Evolutionary conservation across 306 rosid species (phyloP).

Genomic region (Senna siamea): DNA sequence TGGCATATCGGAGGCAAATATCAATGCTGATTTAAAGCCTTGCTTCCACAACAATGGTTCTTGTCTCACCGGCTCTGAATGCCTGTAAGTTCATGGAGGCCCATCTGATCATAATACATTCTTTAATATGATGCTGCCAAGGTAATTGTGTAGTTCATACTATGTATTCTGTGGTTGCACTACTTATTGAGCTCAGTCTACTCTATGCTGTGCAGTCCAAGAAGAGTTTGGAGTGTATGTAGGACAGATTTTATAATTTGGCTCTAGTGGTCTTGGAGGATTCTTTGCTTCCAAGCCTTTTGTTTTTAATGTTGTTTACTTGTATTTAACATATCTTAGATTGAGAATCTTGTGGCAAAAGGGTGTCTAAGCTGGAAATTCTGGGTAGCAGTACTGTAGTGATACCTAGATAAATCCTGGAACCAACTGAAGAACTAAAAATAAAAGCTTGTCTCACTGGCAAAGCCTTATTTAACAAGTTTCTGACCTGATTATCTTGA

Average conservation of each 20-base stretch:
- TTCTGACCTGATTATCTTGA: too few species aligned
- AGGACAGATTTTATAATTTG: slow-evolving; percentile 21
- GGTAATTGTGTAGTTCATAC: slow-evolving; percentile 11
- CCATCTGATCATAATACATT: slow-evolving; percentile 14
- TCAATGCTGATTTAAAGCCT: slow-evolving; percentile 36
- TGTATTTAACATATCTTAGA: slow-evolving; percentile 27
- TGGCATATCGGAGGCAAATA: slow-evolving; percentile 61
- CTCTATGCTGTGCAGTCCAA: slow-evolving; percentile 9
- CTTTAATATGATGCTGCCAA: not conserved
- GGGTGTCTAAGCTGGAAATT: too few species aligned
- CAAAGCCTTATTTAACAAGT: too few species aligned
- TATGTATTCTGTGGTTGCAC: slow-evolving; percentile 20
- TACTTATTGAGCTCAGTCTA: slow-evolving; percentile 28
- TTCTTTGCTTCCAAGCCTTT: slow-evolving; percentile 1
- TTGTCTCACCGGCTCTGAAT: slow-evolving; percentile 51
- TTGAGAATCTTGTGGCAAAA: not conserved
- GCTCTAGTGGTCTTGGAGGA: slow-evolving; percentile 19
- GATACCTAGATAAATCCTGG: too few species aligned
- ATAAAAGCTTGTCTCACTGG: too few species aligned
- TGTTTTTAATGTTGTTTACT: not conserved
- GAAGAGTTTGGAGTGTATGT: slow-evolving; percentile 11
- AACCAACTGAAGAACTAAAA: too few species aligned
- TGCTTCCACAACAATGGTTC: slow-evolving; percentile 47
- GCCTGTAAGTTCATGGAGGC: slow-evolving; percentile 63
- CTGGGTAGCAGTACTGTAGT: too few species aligned